Evolutionary conservation across 257 asterid genomes (phyloP).

Genomic region (Penstemon davidsonii): DNA sequence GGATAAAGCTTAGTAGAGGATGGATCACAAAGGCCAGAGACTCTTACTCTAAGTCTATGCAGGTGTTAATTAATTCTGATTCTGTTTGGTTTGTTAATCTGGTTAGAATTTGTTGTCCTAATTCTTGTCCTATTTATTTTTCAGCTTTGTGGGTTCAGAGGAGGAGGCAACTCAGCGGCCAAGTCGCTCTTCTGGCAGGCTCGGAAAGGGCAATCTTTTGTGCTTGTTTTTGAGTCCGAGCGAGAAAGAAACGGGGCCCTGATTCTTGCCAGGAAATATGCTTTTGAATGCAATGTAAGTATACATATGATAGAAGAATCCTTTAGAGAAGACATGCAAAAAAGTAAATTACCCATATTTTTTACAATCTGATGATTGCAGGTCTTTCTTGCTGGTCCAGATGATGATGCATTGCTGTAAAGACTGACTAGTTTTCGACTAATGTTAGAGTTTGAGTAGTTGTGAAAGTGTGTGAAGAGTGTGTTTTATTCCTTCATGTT

Average conservation of each 20-base stretch:
- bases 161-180: conserved; percentile 95
- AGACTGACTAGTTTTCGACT: conserved; percentile 44
- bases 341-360: too few species aligned
- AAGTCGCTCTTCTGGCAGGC: conserved; percentile 95
- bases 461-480: conserved; percentile 1
- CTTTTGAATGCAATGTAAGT: conserved; percentile 90
- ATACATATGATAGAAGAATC: not conserved
- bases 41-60: conserved; percentile 82
- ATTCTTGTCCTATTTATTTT: not conserved
- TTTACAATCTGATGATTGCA: conserved; percentile 14
- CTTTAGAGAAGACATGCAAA: too few species aligned
- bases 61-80: conserved; percentile 41
- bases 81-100: not conserved
- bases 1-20: conserved; percentile 88
- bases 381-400: conserved; percentile 97
- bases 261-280: conserved; percentile 72
- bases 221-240: conserved; percentile 83
- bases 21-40: conserved; percentile 99
- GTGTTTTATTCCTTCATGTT: not conserved
- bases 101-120: not conserved
- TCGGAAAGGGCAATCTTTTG: conserved; percentile 83
- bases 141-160: conserved; percentile 95
- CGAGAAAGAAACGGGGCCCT: conserved; percentile 80
- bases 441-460: conserved; percentile 13
- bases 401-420: conserved; percentile 84